Evolutionary conservation across 225 moss, liverwort and hornwort genomes (phyloP).

Genomic region (Rhytidiadelphus loreus): DNA sequence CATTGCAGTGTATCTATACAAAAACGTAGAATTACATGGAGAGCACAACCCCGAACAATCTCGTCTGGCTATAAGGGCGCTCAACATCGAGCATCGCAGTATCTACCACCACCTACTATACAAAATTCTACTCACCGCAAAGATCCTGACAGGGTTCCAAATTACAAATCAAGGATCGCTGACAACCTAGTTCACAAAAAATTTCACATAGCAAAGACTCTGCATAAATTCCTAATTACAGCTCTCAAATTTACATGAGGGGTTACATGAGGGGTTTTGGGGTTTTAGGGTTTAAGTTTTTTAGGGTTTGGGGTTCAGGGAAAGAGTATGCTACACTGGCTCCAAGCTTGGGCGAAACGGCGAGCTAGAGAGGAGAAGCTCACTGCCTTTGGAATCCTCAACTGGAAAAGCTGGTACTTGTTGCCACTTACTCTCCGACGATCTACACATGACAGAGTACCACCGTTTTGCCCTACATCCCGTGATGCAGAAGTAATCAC

Average conservation of each 20-base stretch:
- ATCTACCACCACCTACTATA: not conserved
- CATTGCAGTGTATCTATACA: not conserved
- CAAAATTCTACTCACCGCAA: not conserved
- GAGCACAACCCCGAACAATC: not conserved
- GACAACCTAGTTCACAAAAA: not conserved
- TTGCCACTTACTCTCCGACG: not conserved
- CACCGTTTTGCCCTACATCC: slow-evolving; percentile 18
- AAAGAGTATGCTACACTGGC: slow-evolving; percentile 1
- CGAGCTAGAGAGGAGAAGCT: slow-evolving; percentile 37
- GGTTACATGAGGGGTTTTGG: not conserved
- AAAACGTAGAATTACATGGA: not conserved
- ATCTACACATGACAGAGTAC: slow-evolving; percentile 14
- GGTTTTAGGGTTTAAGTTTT: not conserved
- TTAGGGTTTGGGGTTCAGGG: too few species aligned
- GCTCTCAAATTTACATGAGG: not conserved
- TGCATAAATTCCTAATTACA: not conserved
- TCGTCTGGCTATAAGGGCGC: not conserved
- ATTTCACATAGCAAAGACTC: not conserved
- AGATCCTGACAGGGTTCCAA: not conserved
- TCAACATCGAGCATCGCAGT: not conserved
- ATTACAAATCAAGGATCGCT: not conserved
- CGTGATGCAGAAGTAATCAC: slow-evolving; percentile 19
- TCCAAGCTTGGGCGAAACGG: slow-evolving; percentile 39
- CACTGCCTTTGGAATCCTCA: not conserved
- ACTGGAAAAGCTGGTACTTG: slow-evolving; percentile 9